A percentile compares a stretch with the other conserved stretches of the same genome.
Evolutionary conservation across 257 asterid species (phyloP).

Genomic region (Solanum lycopersicoides): DNA sequence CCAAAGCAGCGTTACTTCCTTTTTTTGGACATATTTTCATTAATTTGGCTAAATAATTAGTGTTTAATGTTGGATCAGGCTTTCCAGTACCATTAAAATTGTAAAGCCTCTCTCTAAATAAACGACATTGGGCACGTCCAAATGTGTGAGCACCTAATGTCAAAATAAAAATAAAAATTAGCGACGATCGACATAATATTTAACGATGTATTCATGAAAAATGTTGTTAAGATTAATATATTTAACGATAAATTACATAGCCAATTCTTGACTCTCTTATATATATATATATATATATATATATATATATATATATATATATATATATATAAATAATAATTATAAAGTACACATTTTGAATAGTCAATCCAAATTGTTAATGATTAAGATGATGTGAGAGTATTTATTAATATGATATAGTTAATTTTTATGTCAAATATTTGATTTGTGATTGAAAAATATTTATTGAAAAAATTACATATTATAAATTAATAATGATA

Average conservation of each 20-base stretch:
- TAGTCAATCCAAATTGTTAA: not conserved
- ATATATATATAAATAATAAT: too few relatives aligned
- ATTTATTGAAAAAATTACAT: not conserved
- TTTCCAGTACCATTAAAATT: conserved; percentile 35
- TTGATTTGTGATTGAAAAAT: not conserved
- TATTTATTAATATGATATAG: not conserved
- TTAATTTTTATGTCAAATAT: too few relatives aligned
- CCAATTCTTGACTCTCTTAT: not conserved
- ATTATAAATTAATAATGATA: not conserved
- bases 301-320: too few relatives aligned
- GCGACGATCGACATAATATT: not conserved
- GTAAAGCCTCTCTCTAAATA: conserved; percentile 32
- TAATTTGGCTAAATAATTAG: conserved; percentile 24
- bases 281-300: too few relatives aligned
- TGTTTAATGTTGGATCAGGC: conserved; percentile 55
- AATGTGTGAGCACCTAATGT: conserved; percentile 61
- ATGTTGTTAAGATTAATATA: accelerated
- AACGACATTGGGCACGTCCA: conserved; percentile 50
- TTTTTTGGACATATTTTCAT: conserved; percentile 32
- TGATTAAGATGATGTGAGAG: not conserved
- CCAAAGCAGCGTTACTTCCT: conserved; percentile 22
- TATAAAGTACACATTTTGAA: not conserved
- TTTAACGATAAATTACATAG: not conserved
- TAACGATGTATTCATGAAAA: not conserved
- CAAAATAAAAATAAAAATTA: not conserved